Percentiles rank a stretch among this genome's conserved stretches.
Evolutionary conservation across 495 filamentous ascomycete species (phyloP).

Genomic region (Xylaria curta): DNA sequence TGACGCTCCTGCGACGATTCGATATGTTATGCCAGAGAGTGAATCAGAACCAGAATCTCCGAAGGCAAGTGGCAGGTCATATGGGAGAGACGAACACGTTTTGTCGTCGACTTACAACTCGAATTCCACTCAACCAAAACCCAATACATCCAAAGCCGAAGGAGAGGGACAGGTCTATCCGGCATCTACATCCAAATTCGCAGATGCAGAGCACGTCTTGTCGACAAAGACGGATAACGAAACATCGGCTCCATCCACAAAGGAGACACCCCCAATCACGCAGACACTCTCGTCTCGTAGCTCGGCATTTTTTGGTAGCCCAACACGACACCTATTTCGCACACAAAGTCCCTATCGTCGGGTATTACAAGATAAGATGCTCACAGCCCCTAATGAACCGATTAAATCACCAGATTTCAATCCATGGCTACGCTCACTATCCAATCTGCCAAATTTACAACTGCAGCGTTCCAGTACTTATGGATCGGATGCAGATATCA

Average conservation of each 20-base stretch:
- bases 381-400: constrained; percentile 36
- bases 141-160: neutral
- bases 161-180: constrained; percentile 4
- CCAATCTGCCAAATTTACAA: constrained; percentile 36
- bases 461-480: constrained; percentile 38
- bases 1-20: constrained; percentile 41
- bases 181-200: constrained; percentile 11
- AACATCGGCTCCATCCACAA: constrained; percentile 2
- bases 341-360: constrained; percentile 63
- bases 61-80: constrained; percentile 17
- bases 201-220: neutral
- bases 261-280: constrained; percentile 21
- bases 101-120: neutral
- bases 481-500: constrained; percentile 42
- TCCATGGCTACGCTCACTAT: constrained; percentile 54
- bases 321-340: constrained; percentile 54
- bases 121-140: neutral
- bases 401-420: constrained; percentile 48
- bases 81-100: neutral
- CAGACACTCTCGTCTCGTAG: constrained; percentile 35
- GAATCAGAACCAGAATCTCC: constrained; percentile 25
- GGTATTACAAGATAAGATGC: constrained; percentile 52
- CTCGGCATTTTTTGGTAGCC: constrained; percentile 52
- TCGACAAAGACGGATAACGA: constrained; percentile 5
- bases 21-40: constrained; percentile 39